Evolutionary conservation across 192 early-diverging fungal species (phyloP).

Genomic region (Umbelopsis isabellina): DNA sequence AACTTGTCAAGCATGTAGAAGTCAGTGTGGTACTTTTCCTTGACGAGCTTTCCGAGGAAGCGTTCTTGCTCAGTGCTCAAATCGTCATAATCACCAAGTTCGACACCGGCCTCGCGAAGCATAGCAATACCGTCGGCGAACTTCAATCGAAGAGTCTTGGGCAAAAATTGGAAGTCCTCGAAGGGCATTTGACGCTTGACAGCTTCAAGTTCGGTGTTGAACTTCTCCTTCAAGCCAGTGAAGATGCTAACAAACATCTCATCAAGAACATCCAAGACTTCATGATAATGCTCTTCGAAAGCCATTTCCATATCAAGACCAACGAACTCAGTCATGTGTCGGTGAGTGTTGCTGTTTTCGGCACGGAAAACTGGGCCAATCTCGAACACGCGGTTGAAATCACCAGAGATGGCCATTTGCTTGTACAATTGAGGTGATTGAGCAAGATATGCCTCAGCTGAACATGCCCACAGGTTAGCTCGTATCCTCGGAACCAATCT

Average conservation of each 20-base stretch:
- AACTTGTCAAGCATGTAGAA: slow-evolving; percentile 99
- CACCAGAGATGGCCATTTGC: slow-evolving; percentile 97
- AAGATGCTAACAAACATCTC: slow-evolving; percentile 93
- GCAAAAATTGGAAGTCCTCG: slow-evolving; percentile 85
- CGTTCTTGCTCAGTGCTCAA: slow-evolving; percentile 88
- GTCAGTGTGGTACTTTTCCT: slow-evolving; percentile 94
- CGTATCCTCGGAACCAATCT: neutral
- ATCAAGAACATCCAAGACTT: slow-evolving; percentile 93
- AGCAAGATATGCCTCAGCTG: slow-evolving; percentile 84
- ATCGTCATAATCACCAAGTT: slow-evolving; percentile 94
- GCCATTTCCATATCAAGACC: slow-evolving; percentile 99
- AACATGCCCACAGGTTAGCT: slow-evolving; percentile 27
- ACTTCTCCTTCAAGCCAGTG: slow-evolving; percentile 83
- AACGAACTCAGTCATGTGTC: slow-evolving; percentile 99
- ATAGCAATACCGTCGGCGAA: slow-evolving; percentile 90
- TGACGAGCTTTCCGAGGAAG: slow-evolving; percentile 84
- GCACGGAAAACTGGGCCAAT: slow-evolving; percentile 98
- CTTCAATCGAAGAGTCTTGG: slow-evolving; percentile 81
- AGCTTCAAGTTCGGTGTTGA: slow-evolving; percentile 79
- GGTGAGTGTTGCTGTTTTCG: slow-evolving; percentile 95
- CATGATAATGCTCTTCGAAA: slow-evolving; percentile 99
- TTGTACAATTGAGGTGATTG: slow-evolving; percentile 99
- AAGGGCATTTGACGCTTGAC: slow-evolving; percentile 91
- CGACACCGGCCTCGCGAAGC: slow-evolving; percentile 84
- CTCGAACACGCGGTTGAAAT: slow-evolving; percentile 98